Conservation (phyloP, 352 stramenopile genomes). For the Phytophthora colocasiae region DNA sequence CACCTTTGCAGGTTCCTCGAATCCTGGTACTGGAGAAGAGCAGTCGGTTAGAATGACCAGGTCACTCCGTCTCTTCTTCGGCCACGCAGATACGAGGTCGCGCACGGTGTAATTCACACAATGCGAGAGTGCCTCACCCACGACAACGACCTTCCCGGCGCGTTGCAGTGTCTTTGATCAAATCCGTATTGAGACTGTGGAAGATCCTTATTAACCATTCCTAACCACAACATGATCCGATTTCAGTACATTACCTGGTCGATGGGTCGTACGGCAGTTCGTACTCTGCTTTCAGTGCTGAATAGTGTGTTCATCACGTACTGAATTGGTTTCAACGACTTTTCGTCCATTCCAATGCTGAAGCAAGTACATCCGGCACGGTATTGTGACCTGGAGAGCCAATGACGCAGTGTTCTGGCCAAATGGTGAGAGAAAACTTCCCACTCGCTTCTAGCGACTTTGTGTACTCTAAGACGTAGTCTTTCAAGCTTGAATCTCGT, state of each 20-base stretch:
- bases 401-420: slow-evolving; percentile 96
- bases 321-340: neutral
- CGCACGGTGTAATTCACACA: slow-evolving; percentile 96
- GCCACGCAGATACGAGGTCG: slow-evolving; percentile 89
- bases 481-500: slow-evolving; percentile 59
- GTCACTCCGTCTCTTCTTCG: slow-evolving; percentile 53
- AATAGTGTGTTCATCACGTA: slow-evolving; percentile 79
- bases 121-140: slow-evolving; percentile 94
- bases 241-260: slow-evolving; percentile 52
- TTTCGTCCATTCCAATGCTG: slow-evolving; percentile 47
- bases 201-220: slow-evolving; percentile 12
- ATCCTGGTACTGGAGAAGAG: slow-evolving; percentile 62
- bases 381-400: slow-evolving; percentile 89
- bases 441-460: slow-evolving; percentile 77
- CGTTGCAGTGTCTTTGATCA: slow-evolving; percentile 85
- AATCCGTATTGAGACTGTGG: slow-evolving; percentile 67
- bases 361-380: slow-evolving; percentile 73
- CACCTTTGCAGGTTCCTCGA: slow-evolving; percentile 54
- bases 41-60: slow-evolving; percentile 73
- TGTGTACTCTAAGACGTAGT: slow-evolving; percentile 91
- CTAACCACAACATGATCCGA: slow-evolving; percentile 59
- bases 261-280: slow-evolving; percentile 62
- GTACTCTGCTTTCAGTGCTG: slow-evolving; percentile 90
- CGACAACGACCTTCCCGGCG: slow-evolving; percentile 82
- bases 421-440: slow-evolving; percentile 93